These are phyloP conservation scores for Botrytis pseudocinerea DNA, from an alignment of 2,329 filamentous ascomycete species.

Conservation along the genomic window DNA sequence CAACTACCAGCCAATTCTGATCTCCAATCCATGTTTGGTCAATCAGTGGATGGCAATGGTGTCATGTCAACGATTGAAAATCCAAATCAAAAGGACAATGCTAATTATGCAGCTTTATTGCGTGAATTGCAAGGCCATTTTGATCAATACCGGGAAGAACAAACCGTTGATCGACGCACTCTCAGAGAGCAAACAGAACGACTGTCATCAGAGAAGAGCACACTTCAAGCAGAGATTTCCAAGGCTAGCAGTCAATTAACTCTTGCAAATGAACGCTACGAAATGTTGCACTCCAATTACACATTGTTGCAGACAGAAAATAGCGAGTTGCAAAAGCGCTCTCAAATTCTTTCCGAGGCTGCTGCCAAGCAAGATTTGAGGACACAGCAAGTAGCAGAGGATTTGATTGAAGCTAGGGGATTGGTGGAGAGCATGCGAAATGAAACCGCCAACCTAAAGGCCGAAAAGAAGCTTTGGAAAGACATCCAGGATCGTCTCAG, in stretches of 20 bases:
- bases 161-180: constrained; percentile 75
- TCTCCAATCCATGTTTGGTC: constrained; percentile 68
- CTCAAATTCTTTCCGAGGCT: constrained; percentile 72
- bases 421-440: constrained; percentile 83
- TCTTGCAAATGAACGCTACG: constrained; percentile 78
- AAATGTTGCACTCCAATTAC: constrained; percentile 88
- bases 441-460: constrained; percentile 89
- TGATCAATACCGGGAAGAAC: constrained; percentile 85
- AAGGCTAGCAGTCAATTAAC: constrained; percentile 78
- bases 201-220: constrained; percentile 77
- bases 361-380: constrained; percentile 87
- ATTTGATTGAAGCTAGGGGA: constrained; percentile 82
- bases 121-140: constrained; percentile 89
- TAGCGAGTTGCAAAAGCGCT: constrained; percentile 79
- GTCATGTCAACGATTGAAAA: constrained; percentile 60
- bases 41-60: constrained; percentile 61
- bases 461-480: constrained; percentile 93
- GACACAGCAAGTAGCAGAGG: constrained; percentile 89
- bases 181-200: constrained; percentile 83
- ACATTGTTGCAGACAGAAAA: constrained; percentile 83
- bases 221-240: constrained; percentile 79
- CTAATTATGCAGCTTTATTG: constrained; percentile 74
- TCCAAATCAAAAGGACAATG: constrained; percentile 55
- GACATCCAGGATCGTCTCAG: constrained; percentile 85
- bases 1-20: constrained; percentile 60